Base-by-base conservation (phyloP, 2,329 filamentous ascomycete genomes). In the Venturia oleaginea region DNA sequence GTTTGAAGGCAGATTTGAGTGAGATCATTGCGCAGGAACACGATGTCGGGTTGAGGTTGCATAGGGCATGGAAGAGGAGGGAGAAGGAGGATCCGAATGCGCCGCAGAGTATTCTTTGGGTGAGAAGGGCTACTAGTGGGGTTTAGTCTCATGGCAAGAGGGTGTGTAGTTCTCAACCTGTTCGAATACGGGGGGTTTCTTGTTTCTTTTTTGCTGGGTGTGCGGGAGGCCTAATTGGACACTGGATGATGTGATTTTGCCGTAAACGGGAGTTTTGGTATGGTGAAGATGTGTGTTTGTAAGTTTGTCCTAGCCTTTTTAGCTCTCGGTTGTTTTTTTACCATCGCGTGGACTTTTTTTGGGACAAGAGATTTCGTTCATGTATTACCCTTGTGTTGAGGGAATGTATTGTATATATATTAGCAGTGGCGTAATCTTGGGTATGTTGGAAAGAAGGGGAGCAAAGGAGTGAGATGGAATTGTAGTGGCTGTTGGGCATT, bases 11-110 rank as follows among this genome's bases (percentile, higher is more conserved):
- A n/a, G 75, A 77, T 68, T 64, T 77, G 65, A 70, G 70, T 17
- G 74, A 76, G 64, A 72, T 77, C 46, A 71, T 69, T 67, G 64
- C 68, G 0, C 71, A 74, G 66, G 75, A 76, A 65, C 74, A 77
- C 66, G 76, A 77, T 54, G 68, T 76, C 7, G 76, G 76, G 4
- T 65, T 77, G 65, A 75, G 71, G 68, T 65, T 77, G 66, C 75
- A 76, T 69, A 69, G 76, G 22, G 75, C 75, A 65, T 72, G 71
- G 69, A 73, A 72, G 68, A 76, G 73, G 69, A 71, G 71, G 67
- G 76, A 77, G 66, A 68, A 68, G 60, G 74, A 74, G 15, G 75
- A 76, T 67, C 72, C 72, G 2, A 61, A 62, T 8, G 67, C 65
- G 42, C 69, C 66, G 42, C 70, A 70, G 32, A 75, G 71, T 64